Evolutionary conservation across 2,329 filamentous ascomycete species (phyloP), one percentile per base, ranked within the genome.

Genomic region (Pestalotiopsis sp.): DNA sequence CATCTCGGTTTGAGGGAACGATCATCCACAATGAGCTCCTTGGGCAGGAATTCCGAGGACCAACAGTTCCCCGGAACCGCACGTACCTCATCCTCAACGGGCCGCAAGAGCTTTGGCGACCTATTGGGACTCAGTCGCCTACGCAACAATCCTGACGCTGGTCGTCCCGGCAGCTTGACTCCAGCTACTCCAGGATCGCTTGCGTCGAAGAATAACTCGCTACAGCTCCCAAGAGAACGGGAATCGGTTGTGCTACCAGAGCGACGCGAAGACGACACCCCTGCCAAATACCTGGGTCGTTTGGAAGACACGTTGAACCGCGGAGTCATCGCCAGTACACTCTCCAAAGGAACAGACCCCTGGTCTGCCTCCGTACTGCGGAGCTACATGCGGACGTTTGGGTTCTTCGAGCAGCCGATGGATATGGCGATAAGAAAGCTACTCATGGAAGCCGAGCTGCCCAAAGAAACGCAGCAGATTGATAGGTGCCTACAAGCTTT

Each of bases 391-490:
- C 90, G 95, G 66, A 92, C 92, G 23, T 98, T 98, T 80, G 90
- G 91, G 66, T 98, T 98, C 82, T 98, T 98, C 75, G 95, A 94
- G 36, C 95, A 98, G 74, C 96, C 96, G 0, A 95, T 99, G 84
- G 96, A 99, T 78, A 98, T 99, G 94, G 93, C 95, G 1, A 91
- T 98, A 72, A 91, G 96, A 49, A 98, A 98, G 79, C 87, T 99
- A 63, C 86, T 99, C 67, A 97, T 98, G 93, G 95, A 98, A 78
- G 94, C 96, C 3, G 95, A 98, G 79, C 82, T 99, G 40, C 96
- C 96, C 4, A 97, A 97, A 75, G 96, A 99, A 82, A 98, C 96
- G 0, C 96, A 99, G 80, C 96, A 99, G 75, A 98, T 99, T 72
- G 96, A 99, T 80, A 89, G 96, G 66, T 96, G 96, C 67, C 83